Evolutionary conservation across 2,329 filamentous ascomycete genomes (phyloP).

Genomic region (Colletotrichum lindemuthianum): DNA sequence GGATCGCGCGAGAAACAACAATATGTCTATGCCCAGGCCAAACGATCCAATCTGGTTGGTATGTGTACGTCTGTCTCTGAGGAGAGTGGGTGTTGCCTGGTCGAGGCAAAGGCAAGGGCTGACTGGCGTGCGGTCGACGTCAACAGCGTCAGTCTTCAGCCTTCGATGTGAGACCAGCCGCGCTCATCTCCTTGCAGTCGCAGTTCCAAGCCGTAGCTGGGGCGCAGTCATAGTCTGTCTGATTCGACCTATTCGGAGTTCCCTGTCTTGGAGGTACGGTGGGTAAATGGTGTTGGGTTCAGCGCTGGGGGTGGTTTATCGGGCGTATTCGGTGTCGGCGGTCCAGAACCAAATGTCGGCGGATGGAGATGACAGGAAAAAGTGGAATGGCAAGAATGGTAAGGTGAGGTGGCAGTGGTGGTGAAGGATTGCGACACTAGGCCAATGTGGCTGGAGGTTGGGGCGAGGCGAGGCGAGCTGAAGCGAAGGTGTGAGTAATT

Average conservation of each 20-base stretch:
- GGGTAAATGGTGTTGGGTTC: not conserved
- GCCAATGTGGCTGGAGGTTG: no score
- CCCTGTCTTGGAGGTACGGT: not conserved
- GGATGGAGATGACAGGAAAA: no score
- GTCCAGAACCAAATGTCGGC: no score
- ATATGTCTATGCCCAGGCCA: not conserved
- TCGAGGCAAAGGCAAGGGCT: not conserved
- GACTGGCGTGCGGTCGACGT: conserved; percentile 10
- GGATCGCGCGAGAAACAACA: conserved; percentile 4
- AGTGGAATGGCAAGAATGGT: no score
- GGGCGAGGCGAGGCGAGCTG: no score
- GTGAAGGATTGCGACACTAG: no score
- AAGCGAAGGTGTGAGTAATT: no score
- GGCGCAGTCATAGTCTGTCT: conserved; percentile 29
- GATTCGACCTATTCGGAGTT: conserved; percentile 6
- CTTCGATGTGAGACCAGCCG: conserved; percentile 23
- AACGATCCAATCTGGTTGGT: not conserved
- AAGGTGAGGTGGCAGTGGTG: no score
- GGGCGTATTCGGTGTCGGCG: no score
- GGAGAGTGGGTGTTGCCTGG: not conserved
- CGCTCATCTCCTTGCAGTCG: conserved; percentile 35
- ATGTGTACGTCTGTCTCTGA: no score
- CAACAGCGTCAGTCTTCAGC: conserved; percentile 27
- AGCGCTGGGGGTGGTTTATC: no score
- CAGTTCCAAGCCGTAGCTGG: not conserved